These are phyloP conservation scores for Arthrobotrys musiformis DNA, from an alignment of 2,329 filamentous ascomycete species.

Conservation along the genomic window DNA sequence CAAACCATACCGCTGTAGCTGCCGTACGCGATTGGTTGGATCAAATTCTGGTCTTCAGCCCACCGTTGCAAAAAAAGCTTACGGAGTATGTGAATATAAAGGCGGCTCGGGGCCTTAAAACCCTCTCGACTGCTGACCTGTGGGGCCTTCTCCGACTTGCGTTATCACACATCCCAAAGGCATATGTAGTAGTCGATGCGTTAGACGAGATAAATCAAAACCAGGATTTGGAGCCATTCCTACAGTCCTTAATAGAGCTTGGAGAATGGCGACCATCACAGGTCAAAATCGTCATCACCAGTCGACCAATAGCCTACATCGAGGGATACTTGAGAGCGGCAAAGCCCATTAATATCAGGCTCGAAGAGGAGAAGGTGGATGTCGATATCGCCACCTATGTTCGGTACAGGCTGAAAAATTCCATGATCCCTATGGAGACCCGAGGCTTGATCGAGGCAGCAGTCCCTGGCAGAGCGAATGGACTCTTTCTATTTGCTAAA, in stretches of 20 bases:
- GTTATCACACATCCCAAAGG: conserved; percentile 9
- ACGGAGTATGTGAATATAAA: conserved; percentile 49
- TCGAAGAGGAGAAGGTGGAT: conserved; percentile 56
- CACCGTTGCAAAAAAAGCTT: conserved; percentile 59
- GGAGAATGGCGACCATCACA: conserved; percentile 16
- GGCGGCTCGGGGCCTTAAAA: not conserved
- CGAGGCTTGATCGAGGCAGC: not conserved
- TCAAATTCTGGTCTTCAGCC: conserved; percentile 61
- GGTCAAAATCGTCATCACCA: conserved; percentile 57
- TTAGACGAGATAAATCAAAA: conserved; percentile 27
- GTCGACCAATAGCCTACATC: conserved; percentile 56
- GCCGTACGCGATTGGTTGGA: conserved; percentile 62
- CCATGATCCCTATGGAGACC: not conserved
- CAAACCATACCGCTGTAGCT: conserved; percentile 61
- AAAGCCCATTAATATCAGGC: conserved; percentile 55
- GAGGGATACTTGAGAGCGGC: conserved; percentile 54
- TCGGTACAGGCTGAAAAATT: conserved; percentile 1
- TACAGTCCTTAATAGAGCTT: conserved; percentile 22
- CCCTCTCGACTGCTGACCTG: not conserved
- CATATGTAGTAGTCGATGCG: conserved; percentile 16
- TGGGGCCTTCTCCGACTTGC: conserved; percentile 14
- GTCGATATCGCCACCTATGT: conserved; percentile 52
- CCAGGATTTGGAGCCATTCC: conserved; percentile 11
- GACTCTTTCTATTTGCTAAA: conserved; percentile 58
- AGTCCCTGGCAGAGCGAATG: conserved; percentile 48